A percentile compares a stretch with the other conserved stretches of the same genome.
phyloP scores from a whole-genome alignment of 352 stramenopile genomes.

The Pythium folliculosum region DNA sequence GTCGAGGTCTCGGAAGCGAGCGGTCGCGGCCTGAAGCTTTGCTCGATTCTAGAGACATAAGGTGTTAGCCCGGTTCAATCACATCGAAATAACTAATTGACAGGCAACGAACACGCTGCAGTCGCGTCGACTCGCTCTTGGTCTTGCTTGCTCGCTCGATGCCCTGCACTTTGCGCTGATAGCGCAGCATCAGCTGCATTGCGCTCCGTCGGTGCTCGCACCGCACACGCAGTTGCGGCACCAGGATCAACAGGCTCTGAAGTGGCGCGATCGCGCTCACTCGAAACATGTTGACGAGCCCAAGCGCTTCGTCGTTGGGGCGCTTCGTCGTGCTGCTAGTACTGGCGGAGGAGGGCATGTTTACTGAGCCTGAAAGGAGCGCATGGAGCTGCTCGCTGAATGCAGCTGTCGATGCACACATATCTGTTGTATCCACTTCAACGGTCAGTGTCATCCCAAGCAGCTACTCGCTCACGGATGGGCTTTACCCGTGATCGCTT shows the following conservation, averaged over 20 bases:
- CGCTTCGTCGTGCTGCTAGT: background rate
- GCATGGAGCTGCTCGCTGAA: constrained; percentile 15
- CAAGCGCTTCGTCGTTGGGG: constrained; percentile 24
- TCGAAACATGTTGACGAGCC: constrained; percentile 50
- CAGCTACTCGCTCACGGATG: too few relatives aligned
- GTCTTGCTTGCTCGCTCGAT: constrained; percentile 37
- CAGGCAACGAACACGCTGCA: constrained; percentile 48
- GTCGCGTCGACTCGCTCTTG: constrained; percentile 45
- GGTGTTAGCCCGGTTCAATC: background rate
- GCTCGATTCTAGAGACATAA: constrained; percentile 49
- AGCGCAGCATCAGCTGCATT: constrained; percentile 51
- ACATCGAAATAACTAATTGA: background rate
- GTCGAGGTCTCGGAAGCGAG: constrained; percentile 70
- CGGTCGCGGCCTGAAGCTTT: constrained; percentile 58
- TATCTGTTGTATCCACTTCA: constrained; percentile 2
- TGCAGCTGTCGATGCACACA: constrained; percentile 11
- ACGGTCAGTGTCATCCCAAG: background rate
- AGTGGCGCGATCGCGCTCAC: constrained; percentile 57
- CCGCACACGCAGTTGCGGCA: constrained; percentile 60
- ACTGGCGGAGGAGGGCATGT: background rate
- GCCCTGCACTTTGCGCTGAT: constrained; percentile 61
- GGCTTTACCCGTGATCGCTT: constrained; percentile 22
- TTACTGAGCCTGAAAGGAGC: background rate
- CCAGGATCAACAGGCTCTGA: constrained; percentile 51
- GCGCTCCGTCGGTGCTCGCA: constrained; percentile 74